Conservation (phyloP, 2,329 filamentous ascomycete genomes). For the Apiospora pterosperma region DNA sequence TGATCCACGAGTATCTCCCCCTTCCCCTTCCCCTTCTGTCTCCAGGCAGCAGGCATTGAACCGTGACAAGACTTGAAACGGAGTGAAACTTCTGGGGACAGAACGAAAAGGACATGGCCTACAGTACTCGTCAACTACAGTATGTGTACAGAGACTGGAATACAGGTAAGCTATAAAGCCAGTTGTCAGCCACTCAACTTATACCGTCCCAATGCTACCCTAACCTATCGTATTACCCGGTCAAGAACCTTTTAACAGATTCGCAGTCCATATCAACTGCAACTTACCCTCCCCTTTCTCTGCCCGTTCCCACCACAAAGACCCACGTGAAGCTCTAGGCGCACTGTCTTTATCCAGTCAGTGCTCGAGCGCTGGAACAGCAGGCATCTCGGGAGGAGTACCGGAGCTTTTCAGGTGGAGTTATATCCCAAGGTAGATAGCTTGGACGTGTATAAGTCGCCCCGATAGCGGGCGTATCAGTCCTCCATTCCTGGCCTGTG, state of each 20-base stretch:
- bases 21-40: not conserved
- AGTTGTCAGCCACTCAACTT: constrained; percentile 3
- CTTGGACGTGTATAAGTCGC: not conserved
- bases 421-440: not conserved
- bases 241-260: not conserved
- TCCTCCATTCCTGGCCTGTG: constrained; percentile 2
- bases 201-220: not conserved
- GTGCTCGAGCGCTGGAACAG: not conserved
- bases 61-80: not conserved
- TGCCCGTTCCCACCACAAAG: not conserved
- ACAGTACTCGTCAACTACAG: not conserved
- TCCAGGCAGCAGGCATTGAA: not conserved
- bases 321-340: not conserved
- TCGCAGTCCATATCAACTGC: not conserved
- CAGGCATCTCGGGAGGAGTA: not conserved
- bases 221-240: not conserved
- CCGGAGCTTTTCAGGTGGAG: constrained; percentile 1
- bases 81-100: not conserved
- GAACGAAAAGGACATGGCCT: not conserved
- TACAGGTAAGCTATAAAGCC: not conserved
- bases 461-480: not conserved
- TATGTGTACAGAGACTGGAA: not conserved
- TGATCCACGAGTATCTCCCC: no score
- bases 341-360: not conserved
- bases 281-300: not conserved